Base-by-base conservation (phyloP, 1,139 yeast genomes). In the Lodderomyces parapsilosis region DNA sequence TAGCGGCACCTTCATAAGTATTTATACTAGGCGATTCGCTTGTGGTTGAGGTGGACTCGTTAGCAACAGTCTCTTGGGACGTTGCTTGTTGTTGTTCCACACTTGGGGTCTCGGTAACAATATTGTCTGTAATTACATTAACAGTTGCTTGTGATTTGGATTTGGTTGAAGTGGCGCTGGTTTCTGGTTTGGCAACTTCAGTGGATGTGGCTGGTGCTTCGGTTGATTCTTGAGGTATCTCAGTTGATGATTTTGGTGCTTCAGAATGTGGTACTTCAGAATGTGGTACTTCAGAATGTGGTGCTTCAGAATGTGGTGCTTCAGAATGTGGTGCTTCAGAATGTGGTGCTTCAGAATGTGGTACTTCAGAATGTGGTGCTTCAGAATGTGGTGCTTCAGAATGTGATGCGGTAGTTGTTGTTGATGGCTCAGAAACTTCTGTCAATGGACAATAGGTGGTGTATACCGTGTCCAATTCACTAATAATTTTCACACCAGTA, bases 401-500 rank as follows among this genome's bases (percentile, higher is more conserved):
- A n/a, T 5, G 10, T 13, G 33, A n/a, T 7, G 19, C 19, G 6
- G 33, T 6, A 9, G 27, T 38, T 32, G 36, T 8, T 19, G 38
- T 15, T 31, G 38, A 8, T 7, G 40, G 20, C 14, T 38, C 28
- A 8, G 39, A 31, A 23, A 24, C n/a, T 20, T 39, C 41, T 20
- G 57, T 32, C 14, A 55, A 45, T 49, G 59, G 59, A 47, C 57
- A 54, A 46, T 53, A 54, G 23, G 59, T 55, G 36, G 55, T 57
- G 53, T 50, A 54, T 25, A 51, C 39, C 17, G 60, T 58, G 13
- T 49, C 43, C 25, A 51, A 53, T 39, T 57, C 52, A 40, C 70
- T 67, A 43, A 63, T 56, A 34, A 64, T 57, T 38, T 70, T 62
- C 28, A 69, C 50, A 49, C 74, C 74, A 28, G 76, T 68, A 41